Evolutionary conservation across 2,329 filamentous ascomycete species (phyloP), one percentile per base, ranked within the genome.

Genomic region (Hypoxylon sp.): DNA sequence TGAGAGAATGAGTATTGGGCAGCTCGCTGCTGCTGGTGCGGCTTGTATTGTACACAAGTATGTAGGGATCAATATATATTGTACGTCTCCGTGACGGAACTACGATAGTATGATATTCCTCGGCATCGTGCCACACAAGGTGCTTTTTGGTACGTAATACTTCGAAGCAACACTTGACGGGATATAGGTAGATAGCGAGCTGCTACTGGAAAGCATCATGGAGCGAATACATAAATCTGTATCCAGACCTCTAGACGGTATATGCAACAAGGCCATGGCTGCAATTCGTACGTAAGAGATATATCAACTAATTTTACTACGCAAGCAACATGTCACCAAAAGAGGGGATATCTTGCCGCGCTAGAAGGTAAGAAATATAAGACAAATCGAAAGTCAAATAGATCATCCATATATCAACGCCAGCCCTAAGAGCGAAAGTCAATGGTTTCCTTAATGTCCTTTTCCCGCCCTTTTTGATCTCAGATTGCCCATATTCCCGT

Each of bases 31-130:
- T 30, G 46, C 40, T 49, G 48, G n/a, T 31, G 30, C 20, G 42
- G 42, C 25, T 54, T 63, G 59, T 62, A 62, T 46, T 37, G 40
- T 49, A 42, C 37, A 44, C 53, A n/a, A 44, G 37, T 58, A 66
- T 42, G 53, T 22, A 57, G 49, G 17, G 35, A 59, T 50, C 33
- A 30, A 37, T 61, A 51, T 61, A 66, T 53, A 61, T 48, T 50
- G 11, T 37, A 35, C 49, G 59, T 63, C 22, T 56, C 11, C 27
- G 53, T 48, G 44, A 46, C 59, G 50, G 20, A 20, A 55, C 14
- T 17, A 31, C 42, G 37, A 42, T 53, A 8, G 5, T 10, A 27
- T 25, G 11, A 40, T 30, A 14, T 25, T n/a, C 33, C 20, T 30
- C 44, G n/a, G 11, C 31, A n/a, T 6, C 22, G 2, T 4, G 7